Conservation (phyloP, 495 filamentous ascomycete genomes). For the Hapsidospora chrysogenum region DNA sequence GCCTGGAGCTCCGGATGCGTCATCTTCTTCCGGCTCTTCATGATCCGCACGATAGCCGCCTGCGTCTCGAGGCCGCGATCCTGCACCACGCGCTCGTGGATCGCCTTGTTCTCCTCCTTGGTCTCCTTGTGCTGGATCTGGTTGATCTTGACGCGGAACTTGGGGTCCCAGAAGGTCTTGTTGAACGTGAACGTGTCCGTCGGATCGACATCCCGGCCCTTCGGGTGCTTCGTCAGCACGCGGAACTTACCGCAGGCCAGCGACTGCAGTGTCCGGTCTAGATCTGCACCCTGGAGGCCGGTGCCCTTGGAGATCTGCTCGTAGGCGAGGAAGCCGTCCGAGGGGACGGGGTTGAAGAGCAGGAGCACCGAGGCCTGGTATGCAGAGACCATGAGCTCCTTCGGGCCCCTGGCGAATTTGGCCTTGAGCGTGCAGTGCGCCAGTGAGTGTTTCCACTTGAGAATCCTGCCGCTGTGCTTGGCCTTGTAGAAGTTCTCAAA, state of each 20-base stretch:
- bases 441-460: constrained; percentile 84
- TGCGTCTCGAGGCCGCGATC: constrained; percentile 94
- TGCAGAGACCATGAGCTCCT: constrained; percentile 72
- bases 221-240: constrained; percentile 75
- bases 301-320: constrained; percentile 50
- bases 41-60: constrained; percentile 89
- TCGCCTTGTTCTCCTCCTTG: constrained; percentile 70
- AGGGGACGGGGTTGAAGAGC: constrained; percentile 65
- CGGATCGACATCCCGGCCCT: constrained; percentile 57
- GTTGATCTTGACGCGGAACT: constrained; percentile 94
- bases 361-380: constrained; percentile 86
- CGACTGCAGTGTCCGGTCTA: constrained; percentile 82
- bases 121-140: constrained; percentile 96
- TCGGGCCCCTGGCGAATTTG: constrained; percentile 56
- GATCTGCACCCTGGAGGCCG: constrained; percentile 48
- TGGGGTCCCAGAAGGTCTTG: constrained; percentile 52
- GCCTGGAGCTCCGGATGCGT: constrained; percentile 63
- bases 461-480: constrained; percentile 72
- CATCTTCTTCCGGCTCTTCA: constrained; percentile 90
- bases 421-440: constrained; percentile 75
- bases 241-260: constrained; percentile 79
- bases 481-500: constrained; percentile 70
- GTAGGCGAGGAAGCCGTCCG: constrained; percentile 39
- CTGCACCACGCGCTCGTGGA: constrained; percentile 71
- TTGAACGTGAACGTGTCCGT: constrained; percentile 78